phyloP scores from a whole-genome alignment of 768 basidiomycete species.

The Psilocybe azurescens region DNA sequence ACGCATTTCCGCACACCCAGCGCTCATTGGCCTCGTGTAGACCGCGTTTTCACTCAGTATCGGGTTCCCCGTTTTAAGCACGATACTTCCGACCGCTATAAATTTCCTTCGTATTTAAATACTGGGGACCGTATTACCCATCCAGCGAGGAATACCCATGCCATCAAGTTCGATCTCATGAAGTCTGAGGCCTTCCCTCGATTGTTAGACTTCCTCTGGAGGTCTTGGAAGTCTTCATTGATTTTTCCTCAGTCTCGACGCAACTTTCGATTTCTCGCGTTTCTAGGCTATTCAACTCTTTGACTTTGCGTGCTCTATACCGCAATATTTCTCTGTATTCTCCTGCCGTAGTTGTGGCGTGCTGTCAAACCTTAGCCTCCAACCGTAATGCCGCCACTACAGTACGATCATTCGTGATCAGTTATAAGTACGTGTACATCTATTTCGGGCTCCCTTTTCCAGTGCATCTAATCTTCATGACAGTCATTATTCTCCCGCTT shows the following conservation, averaged over 20 bases:
- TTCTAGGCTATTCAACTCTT: constrained; percentile 37
- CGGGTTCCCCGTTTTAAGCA: constrained; percentile 5
- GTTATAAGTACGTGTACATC: constrained; percentile 35
- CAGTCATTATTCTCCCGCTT: constrained; percentile 26
- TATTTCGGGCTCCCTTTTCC: not conserved
- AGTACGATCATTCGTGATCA: constrained; percentile 37
- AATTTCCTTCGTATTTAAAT: constrained; percentile 13
- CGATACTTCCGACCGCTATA: constrained; percentile 13
- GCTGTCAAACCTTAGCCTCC: constrained; percentile 37
- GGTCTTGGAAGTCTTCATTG: constrained; percentile 38
- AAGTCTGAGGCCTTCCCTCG: constrained; percentile 20
- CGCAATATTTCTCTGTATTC: constrained; percentile 35
- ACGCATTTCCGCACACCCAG: constrained; percentile 12
- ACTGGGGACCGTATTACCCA: constrained; percentile 7
- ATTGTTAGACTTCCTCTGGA: constrained; percentile 39
- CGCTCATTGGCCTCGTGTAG: constrained; percentile 22
- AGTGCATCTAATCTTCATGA: constrained; percentile 1
- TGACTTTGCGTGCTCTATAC: constrained; percentile 39
- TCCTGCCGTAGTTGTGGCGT: constrained; percentile 32
- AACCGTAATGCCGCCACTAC: constrained; percentile 31
- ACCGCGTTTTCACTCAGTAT: constrained; percentile 17
- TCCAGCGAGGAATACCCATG: constrained; percentile 17
- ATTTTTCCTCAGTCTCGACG: constrained; percentile 28
- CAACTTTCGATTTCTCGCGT: constrained; percentile 38
- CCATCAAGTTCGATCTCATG: constrained; percentile 21